These are phyloP conservation scores for Monosporascus sp. DNA, from an alignment of 2,329 filamentous ascomycete species.

Conservation along the genomic window DNA sequence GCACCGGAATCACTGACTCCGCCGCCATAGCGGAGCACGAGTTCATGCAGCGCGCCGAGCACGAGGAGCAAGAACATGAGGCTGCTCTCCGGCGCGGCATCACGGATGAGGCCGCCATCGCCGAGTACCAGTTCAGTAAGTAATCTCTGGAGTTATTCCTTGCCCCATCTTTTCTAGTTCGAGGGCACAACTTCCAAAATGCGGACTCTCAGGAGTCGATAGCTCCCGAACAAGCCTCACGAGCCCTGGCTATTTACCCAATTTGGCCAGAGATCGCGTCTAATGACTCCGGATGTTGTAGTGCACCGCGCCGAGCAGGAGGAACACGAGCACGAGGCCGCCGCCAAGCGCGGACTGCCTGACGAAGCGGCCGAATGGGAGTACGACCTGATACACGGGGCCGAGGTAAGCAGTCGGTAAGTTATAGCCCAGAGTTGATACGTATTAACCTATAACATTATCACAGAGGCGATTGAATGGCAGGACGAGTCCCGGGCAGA, in stretches of 20 bases:
- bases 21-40: neutral
- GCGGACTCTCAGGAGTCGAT: too few relatives aligned
- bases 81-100: conserved; percentile 16
- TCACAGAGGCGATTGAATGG: neutral
- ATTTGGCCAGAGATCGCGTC: too few relatives aligned
- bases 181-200: too few relatives aligned
- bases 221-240: too few relatives aligned
- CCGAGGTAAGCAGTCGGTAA: conserved; percentile 9
- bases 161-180: too few relatives aligned
- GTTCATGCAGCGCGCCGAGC: neutral
- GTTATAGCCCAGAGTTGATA: neutral
- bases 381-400: conserved; percentile 23
- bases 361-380: conserved; percentile 23
- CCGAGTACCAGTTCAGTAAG: conserved; percentile 20
- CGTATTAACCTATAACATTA: too few relatives aligned
- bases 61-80: neutral
- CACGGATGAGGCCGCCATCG: conserved; percentile 16
- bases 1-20: neutral
- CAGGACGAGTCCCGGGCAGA: neutral
- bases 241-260: too few relatives aligned
- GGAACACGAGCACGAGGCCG: conserved; percentile 25
- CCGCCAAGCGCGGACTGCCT: conserved; percentile 20
- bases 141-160: too few relatives aligned
- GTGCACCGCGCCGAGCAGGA: conserved; percentile 26
- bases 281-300: too few relatives aligned